Base-by-base conservation (phyloP, 306 rosid species). In the Carpinus viminea region DNA sequence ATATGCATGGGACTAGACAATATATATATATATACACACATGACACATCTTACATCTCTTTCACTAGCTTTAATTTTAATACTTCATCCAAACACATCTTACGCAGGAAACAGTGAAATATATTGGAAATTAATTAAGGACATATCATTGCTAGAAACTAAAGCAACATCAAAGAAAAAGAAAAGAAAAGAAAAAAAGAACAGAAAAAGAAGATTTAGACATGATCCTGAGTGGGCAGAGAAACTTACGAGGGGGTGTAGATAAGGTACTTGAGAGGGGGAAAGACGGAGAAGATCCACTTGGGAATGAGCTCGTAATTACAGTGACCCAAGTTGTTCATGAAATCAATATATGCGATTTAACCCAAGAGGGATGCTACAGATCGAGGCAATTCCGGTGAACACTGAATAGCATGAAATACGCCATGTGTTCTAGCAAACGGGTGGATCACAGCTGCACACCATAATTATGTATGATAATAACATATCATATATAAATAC, bases 321-420 rank as follows among this genome's bases (percentile, higher is more conserved):
- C 90, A 87, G 17, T 87, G 90, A 13, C 90, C 90, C 84, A 87
- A 61, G 64, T 87, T 87, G 86, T 87, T 87, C 90, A 87, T 87
- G 64, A 87, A 77, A 47, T 87, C 90, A 6, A 84, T 76, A 55
- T 61, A 87, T 7, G 76, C 69, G 4, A 84, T 0, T 17, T 84
- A 87, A 4, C 81, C 81, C 3, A 13, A 0, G 73, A 54, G 10
- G 20, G 65, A 53, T 12, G 4, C 76, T 13, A 65, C 0, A 1
- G 83, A n/a, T n/a, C n/a, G n/a, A 84, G 24, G 64, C 68, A 5
- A 79, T 82, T 36, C 79, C n/a, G 3, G 80, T 70, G 0, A 56
- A 0, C 1, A 36, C 0, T 1, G 80, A 87, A 87, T 3, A 87
- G 85, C 5, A 17, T 0, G 61, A 76, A 79, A 53, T 87, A 87